Base-by-base conservation (phyloP, 2,329 filamentous ascomycete species). In the Aspergillus japonicus region DNA sequence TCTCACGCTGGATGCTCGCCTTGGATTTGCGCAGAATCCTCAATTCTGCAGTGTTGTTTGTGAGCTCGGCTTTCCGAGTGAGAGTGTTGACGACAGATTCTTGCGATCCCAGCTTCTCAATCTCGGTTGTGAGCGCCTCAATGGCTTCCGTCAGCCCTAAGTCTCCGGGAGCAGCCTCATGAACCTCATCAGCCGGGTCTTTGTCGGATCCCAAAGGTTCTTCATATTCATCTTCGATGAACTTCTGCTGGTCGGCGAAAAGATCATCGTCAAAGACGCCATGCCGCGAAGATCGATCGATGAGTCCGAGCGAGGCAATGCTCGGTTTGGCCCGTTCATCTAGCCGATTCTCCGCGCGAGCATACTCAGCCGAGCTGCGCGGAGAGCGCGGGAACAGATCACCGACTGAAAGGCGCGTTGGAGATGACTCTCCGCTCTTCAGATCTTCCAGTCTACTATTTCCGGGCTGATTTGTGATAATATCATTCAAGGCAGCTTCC, bases 191-290 rank as follows among this genome's bases (percentile, higher is more conserved):
- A 21, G 87, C 86, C 12, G 89, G 86, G 4, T 87, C 83, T 50
- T 87, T 85, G 12, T 82, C 80, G 21, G 81, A 81, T 23, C 82
- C 82, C 10, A 87, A 85, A 0, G 83, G 83, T 60, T 94, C 91
- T 54, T 92, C 91, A 55, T 89, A 87, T 68, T 96, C 92, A 67
- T 97, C 94, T 55, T 93, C 89, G 5, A 93, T 81, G 66, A 92
- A 92, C 68, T 88, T 92, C 68, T 77, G 73, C 69, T 96, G 91
- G 64, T 98, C 94, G 1, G 88, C 89, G 72, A 97, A 98, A 5
- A 99, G 84, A 71, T 98, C 92, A 71, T 98, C 91, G 66, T 96
- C 91, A 73, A 99, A 99, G 2, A 99, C 95, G 1, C 94, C 93
- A 60, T 93, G 92, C 23, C 92, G 88, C 16, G 91, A 92, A 14